Base-by-base conservation (phyloP, 2,329 filamentous ascomycete genomes). In the Trichophyton simii region DNA sequence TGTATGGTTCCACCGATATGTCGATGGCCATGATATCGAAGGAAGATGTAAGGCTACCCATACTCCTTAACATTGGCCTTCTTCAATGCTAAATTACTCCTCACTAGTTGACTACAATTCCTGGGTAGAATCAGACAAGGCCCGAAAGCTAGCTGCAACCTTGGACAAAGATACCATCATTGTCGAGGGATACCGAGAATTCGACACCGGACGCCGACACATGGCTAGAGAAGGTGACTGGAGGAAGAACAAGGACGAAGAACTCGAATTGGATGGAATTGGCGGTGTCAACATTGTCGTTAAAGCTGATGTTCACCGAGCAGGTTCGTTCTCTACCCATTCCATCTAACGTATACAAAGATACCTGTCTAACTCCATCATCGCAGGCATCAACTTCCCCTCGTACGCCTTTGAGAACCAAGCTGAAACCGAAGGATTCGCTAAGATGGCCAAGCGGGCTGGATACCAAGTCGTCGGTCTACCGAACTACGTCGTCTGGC, bases 401-500 rank as follows among this genome's bases (percentile, higher is more conserved):
- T 86, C 85, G 72, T 99, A 99, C 71, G 83, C 94, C 2, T 99
- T 99, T 72, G 94, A 99, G 74, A 97, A 99, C 75, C 94, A 99
- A 78, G 94, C 94, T 65, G 94, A 99, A 76, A 99, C 94, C 3
- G 94, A 99, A 77, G 94, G 94, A 5, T 99, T 99, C 71, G 94
- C 94, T 42, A 96, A 95, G 75, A 99, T 99, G 94, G 94, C 94
- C 63, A 96, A 95, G 78, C 83, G 91, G 65, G 94, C 94, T 18
- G 94, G 94, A 52, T 97, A 96, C 73, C 82, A 89, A 70, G 94
- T 99, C 28, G 83, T 90, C 67, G 94, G 94, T 54, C 79, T 99
- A 61, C 94, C 92, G 48, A 99, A 99, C 74, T 99, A 99, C 73
- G 87, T 99, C 58, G 92, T 99, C 63, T 99, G 94, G 94, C 94